Evolutionary conservation across 2,329 filamentous ascomycete species (phyloP), one percentile per base, ranked within the genome.

Genomic region (Fusarium pseudonygamai): DNA sequence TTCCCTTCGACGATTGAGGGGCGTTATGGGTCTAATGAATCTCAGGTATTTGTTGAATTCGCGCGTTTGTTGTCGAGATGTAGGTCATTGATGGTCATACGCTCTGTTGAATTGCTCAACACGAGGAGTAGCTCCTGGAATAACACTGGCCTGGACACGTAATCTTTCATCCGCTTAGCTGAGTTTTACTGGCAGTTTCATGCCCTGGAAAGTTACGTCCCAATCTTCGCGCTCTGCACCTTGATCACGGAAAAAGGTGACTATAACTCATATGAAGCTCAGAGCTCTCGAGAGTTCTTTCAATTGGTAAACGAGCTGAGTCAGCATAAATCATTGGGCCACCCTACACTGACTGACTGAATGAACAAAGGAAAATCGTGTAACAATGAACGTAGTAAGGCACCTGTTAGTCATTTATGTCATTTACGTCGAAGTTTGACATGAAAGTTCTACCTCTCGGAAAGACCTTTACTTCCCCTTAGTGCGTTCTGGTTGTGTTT

Each of bases 291-390:
- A 55, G 64, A 60, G 64, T 58, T 56, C 71, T 61, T 62, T 69
- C 64, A 69, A 72, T 64, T 60, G 45, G 55, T 45, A 49, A 49
- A 39, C 26, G 56, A 40, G 73, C 67, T 74, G 72, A 75, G 61
- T 73, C 71, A 75, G 72, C 71, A 64, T 16, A 3, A 3, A 28
- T 37, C 4, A 3, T 6, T 2, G 5, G 24, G 28, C 11, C 56
- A 73, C 71, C 67, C 71, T 74, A 43, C 16, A 65, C 53, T 46
- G 13, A 18, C 53, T 46, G 10, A 18, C 47, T 24, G 47, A 16
- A 39, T 34, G 22, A 24, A 43, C 32, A 18, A 30, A 26, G n/a
- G 20, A 58, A 46, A 18, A 20, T 32, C 39, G 26, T 12, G 36
- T 28, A 26, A 13, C 20, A 39, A 15, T n/a, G 14, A 55, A 28